Evolutionary conservation across 2,329 filamentous ascomycete species (phyloP), one percentile per base, ranked within the genome.

Genomic region (Pestalotiopsis sp.): DNA sequence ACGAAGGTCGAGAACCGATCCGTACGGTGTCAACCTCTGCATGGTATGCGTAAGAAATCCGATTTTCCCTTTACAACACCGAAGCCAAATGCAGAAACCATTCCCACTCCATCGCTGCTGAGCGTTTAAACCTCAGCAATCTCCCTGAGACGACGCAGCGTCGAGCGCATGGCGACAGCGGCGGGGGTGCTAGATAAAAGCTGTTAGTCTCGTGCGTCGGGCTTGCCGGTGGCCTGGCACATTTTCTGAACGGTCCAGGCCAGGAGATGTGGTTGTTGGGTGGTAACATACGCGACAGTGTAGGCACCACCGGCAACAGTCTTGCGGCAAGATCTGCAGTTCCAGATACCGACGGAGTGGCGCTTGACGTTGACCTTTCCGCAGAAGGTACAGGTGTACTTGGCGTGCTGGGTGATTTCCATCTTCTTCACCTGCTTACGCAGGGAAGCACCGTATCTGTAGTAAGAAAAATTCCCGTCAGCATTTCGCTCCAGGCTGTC

Each of bases 391-490:
- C 95, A 98, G 82, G 91, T 91, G 82, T 98, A 98, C 84, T 92
- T 92, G 87, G 94, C 94, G 90, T 99, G 96, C 87, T 98, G 96
- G 81, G 94, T 93, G 85, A 98, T 93, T 92, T 98, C 96, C 92
- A 98, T 97, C 93, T 98, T 98, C 94, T 98, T 98, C 83, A 96
- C 92, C 85, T 94, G 95, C 91, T 98, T 98, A 87, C 95, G 94
- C 86, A 98, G 94, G 81, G 96, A 98, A 84, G 96, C 95, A 95
- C 95, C 96, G 87, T 97, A 97, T 90, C 94, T 95, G 78, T 76
- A 66, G 70, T 71, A 67, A 69, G 56, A 39, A 68, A 70, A 71
- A 71, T 59, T 61, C 72, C 61, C 71, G 73, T 61, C 56, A 59
- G 41, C 31, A 38, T 38, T 57, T 66, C 57, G 65, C 57, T n/a